Evolutionary conservation across 495 filamentous ascomycete genomes (phyloP).

Genomic region (Pyronema omphalodes): DNA sequence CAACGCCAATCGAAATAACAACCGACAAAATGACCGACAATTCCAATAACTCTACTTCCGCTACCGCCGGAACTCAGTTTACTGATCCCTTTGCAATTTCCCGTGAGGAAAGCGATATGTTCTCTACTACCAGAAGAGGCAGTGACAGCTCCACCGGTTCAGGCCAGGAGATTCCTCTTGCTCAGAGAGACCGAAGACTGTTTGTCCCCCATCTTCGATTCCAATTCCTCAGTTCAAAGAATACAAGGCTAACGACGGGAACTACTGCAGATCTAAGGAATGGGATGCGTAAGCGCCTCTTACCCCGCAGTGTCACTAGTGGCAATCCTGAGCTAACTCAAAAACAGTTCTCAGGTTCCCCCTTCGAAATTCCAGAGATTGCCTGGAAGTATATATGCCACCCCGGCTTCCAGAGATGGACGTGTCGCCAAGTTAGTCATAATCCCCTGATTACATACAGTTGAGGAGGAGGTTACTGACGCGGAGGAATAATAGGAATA

Average conservation of each 20-base stretch:
- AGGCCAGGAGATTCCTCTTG: neutral
- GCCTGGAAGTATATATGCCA: slow-evolving; percentile 20
- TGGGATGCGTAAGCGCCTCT: slow-evolving; percentile 6
- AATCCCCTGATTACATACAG: neutral
- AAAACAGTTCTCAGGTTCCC: slow-evolving; percentile 7
- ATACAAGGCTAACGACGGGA: neutral
- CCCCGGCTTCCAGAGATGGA: slow-evolving; percentile 15
- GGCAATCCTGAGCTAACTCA: neutral
- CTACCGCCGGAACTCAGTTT: neutral
- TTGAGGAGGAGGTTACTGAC: neutral
- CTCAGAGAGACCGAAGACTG: neutral
- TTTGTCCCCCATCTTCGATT: neutral
- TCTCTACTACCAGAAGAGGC: neutral
- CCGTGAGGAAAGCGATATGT: neutral
- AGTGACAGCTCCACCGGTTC: neutral
- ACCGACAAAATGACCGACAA: too few species aligned
- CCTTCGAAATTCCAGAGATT: slow-evolving; percentile 19
- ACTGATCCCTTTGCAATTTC: neutral
- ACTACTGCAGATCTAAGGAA: slow-evolving; percentile 6
- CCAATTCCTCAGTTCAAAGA: neutral
- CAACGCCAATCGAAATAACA: too few species aligned
- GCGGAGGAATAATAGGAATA: slow-evolving; percentile 7
- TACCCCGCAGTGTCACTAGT: neutral
- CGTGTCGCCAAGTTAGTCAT: slow-evolving; percentile 9
- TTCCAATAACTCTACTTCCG: too few species aligned